Evolutionary conservation across 108 stramenopile species (phyloP), one percentile per base, ranked within the genome.

Genomic region (Discostella stelligeroides): DNA sequence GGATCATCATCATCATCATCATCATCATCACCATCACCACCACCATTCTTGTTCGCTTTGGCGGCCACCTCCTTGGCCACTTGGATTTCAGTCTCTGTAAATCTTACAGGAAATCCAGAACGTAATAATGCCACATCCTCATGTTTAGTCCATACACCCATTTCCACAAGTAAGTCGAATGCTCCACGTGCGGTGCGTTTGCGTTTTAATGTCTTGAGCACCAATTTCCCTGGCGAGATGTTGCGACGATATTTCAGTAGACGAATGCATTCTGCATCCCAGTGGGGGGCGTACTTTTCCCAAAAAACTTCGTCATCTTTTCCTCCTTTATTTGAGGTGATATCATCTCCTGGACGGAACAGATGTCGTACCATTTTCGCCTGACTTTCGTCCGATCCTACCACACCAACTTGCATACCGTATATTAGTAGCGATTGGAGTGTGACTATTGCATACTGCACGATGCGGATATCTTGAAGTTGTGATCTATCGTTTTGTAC

Each of bases 71-170:
- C 68, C 43, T 54, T 47, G 2, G 86, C 81, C 3, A 46, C 58
- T 23, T 62, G 43, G 25, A 71, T 37, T 55, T 92, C 86, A 6
- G 50, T 54, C 10, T 79, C 68, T 11, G 68, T 70, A 70, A 89
- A 92, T 11, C 78, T 62, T 7, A 85, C 49, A 0, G 91, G 85
- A 74, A 92, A 86, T 7, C 91, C 91, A 66, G 87, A 88, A 41
- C 88, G 83, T 58, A 92, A 58, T 53, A 92, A 66, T 8, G 83
- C 64, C 59, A 85, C 48, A 60, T 92, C 83, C 61, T 88, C 88
- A 64, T 87, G 80, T 15, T 24, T 42, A 7, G 43, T 48, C 86
- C 86, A 92, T 4, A 72, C 85, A 14, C 87, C 84, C 60, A 92
- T 40, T 9, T 67, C 64, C 0, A 88, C 68, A 56, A 92, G 54